Evolutionary conservation across 2,329 filamentous ascomycete genomes (phyloP).

Genomic region (Aphanoascus verrucosus): DNA sequence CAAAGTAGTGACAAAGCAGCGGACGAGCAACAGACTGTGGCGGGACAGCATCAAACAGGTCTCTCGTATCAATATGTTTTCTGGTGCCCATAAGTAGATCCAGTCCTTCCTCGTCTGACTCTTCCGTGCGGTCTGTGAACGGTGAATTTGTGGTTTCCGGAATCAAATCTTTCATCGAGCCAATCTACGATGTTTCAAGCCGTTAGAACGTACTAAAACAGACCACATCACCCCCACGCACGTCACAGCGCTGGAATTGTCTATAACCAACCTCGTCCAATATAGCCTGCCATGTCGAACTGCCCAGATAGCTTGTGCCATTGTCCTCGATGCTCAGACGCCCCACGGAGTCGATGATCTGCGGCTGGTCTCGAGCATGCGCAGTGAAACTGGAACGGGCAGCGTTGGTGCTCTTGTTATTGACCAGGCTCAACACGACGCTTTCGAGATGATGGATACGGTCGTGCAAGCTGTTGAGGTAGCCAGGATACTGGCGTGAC

Average conservation of each 20-base stretch:
- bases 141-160: background rate
- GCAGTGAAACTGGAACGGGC: background rate
- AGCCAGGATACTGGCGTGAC: conserved; percentile 6
- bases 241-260: conserved; percentile 20
- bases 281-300: conserved; percentile 25
- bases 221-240: conserved; percentile 5
- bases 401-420: background rate
- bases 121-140: background rate
- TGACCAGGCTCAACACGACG: conserved; percentile 20
- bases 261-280: conserved; percentile 22
- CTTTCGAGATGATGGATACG: conserved; percentile 19
- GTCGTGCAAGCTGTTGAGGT: conserved; percentile 5
- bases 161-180: conserved; percentile 4
- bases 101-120: background rate
- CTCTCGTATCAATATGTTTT: background rate
- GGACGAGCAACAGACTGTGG: background rate
- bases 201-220: background rate
- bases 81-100: conserved; percentile 1
- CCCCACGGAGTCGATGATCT: conserved; percentile 7
- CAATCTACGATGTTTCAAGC: background rate
- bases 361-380: background rate
- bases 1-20: background rate
- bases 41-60: conserved; percentile 1
- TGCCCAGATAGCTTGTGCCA: conserved; percentile 24
- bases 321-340: conserved; percentile 19